Conservation (phyloP, 1,284 basidiomycete genomes). For the Serendipita sp. region DNA sequence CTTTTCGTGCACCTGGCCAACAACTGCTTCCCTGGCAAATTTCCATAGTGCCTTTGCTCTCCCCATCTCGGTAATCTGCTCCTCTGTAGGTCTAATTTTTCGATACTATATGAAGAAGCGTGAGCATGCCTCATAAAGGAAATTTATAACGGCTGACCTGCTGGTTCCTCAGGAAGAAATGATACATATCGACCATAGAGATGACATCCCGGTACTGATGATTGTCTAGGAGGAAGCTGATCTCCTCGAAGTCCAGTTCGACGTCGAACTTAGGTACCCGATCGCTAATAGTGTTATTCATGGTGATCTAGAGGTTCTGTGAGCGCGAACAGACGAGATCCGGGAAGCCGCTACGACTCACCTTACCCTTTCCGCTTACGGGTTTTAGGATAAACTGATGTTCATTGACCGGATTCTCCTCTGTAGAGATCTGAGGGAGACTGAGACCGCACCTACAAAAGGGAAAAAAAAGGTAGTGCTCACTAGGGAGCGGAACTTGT, state of each 20-base stretch:
- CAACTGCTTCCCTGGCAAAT: constrained; percentile 75
- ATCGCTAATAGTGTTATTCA: constrained; percentile 67
- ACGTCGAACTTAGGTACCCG: constrained; percentile 78
- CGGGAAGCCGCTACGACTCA: constrained; percentile 23
- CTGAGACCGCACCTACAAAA: constrained; percentile 9
- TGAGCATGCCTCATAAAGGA: not conserved
- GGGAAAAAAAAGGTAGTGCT: constrained; percentile 12
- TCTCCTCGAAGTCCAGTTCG: constrained; percentile 85
- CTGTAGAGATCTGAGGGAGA: constrained; percentile 46
- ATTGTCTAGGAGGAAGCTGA: constrained; percentile 84
- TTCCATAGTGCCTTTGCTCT: constrained; percentile 58
- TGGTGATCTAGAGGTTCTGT: constrained; percentile 43
- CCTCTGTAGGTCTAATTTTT: constrained; percentile 55
- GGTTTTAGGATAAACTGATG: constrained; percentile 97
- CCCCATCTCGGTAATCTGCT: constrained; percentile 45
- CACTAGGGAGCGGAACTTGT: constrained; percentile 69
- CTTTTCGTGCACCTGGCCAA: constrained; percentile 76
- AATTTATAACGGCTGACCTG: constrained; percentile 37
- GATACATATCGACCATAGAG: constrained; percentile 92
- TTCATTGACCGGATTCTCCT: constrained; percentile 30
- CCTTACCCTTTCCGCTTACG: constrained; percentile 87
- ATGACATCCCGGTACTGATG: constrained; percentile 93
- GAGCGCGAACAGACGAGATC: constrained; percentile 1
- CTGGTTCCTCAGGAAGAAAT: constrained; percentile 84
- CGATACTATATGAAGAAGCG: constrained; percentile 46